Conservation (phyloP, 2,329 filamentous ascomycete genomes). For the Beauveria medogensis region DNA sequence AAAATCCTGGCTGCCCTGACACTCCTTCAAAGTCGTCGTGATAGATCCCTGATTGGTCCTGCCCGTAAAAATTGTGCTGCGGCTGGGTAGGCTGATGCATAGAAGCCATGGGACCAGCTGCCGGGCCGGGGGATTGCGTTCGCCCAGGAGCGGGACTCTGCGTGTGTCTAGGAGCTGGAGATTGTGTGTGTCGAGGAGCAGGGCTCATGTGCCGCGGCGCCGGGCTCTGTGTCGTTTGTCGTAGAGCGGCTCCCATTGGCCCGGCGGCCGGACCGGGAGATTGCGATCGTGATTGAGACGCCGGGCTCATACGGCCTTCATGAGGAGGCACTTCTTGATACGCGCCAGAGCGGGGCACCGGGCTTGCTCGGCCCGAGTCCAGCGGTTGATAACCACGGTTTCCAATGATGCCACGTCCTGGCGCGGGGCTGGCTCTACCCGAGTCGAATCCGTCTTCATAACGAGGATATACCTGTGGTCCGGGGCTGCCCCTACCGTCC, state of each 20-base stretch:
- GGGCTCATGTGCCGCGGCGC: slow-evolving; percentile 35
- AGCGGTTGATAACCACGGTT: slow-evolving; percentile 1
- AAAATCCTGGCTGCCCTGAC: neutral
- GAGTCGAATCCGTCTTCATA: neutral
- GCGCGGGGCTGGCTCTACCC: neutral
- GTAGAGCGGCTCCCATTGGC: slow-evolving; percentile 17
- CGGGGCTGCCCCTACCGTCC: slow-evolving; percentile 17
- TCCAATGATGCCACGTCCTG: neutral
- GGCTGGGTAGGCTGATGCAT: neutral
- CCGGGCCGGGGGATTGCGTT: neutral
- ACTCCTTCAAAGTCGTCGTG: neutral
- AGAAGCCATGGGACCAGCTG: neutral
- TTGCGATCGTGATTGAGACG: neutral
- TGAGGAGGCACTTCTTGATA: neutral
- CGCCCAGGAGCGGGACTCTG: slow-evolving; percentile 10
- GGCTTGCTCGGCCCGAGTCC: neutral
- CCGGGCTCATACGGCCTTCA: slow-evolving; percentile 5
- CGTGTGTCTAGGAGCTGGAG: slow-evolving; percentile 12
- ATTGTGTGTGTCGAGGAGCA: slow-evolving; percentile 38
- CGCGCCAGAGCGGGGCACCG: neutral
- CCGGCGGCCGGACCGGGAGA: slow-evolving; percentile 12
- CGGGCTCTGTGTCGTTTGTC: slow-evolving; percentile 12
- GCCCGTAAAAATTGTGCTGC: neutral
- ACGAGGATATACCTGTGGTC: neutral
- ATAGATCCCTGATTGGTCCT: neutral